Evolutionary conservation across 495 filamentous ascomycete genomes (phyloP).

Genomic region (Hyaloscypha finlandica): DNA sequence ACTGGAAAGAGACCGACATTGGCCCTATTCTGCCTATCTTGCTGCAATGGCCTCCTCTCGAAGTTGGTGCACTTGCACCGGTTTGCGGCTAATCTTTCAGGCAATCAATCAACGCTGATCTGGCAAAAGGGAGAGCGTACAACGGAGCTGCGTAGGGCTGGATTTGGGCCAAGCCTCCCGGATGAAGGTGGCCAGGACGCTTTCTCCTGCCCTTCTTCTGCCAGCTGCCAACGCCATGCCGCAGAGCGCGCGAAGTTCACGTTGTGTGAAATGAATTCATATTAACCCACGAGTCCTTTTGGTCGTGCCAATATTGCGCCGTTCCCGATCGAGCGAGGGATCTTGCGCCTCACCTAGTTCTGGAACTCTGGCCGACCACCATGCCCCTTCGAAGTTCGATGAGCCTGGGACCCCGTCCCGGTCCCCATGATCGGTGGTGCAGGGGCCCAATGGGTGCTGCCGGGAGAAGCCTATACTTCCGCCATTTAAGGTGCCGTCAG

Average conservation of each 20-base stretch:
- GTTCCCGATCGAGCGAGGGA: background rate
- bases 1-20: background rate
- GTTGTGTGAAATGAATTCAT: constrained; percentile 2
- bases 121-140: background rate
- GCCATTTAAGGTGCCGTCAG: background rate
- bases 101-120: background rate
- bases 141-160: too few species aligned
- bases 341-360: background rate
- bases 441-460: background rate
- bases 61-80: too few species aligned
- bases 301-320: constrained; percentile 6
- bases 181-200: background rate
- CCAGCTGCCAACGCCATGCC: background rate
- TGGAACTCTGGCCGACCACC: background rate
- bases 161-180: background rate
- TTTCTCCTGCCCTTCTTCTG: background rate
- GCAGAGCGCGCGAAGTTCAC: background rate
- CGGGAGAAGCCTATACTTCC: constrained; percentile 4
- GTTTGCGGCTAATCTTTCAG: too few species aligned
- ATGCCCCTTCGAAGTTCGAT: background rate
- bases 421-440: background rate
- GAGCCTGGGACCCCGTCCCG: constrained; percentile 2
- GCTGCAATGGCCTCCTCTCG: background rate
- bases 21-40: background rate
- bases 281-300: constrained; percentile 4